phyloP scores from a whole-genome alignment of 257 asterid genomes.

The Avicennia marina region DNA sequence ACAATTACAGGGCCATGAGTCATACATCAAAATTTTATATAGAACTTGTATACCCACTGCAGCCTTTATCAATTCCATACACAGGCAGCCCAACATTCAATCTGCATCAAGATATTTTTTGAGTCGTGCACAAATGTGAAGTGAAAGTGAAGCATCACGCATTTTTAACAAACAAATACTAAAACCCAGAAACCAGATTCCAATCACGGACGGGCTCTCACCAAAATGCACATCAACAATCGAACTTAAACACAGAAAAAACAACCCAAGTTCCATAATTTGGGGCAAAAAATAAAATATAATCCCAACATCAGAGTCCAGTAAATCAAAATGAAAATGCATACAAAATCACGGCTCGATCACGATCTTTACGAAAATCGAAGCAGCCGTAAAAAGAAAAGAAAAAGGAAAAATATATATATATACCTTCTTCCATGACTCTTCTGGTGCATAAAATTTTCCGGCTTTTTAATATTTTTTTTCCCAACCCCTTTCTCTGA shows the following conservation, averaged over 20 bases:
- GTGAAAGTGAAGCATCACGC: background rate
- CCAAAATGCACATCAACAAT: slow-evolving; percentile 1
- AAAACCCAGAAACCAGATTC: slow-evolving; percentile 16
- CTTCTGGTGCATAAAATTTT: slow-evolving; percentile 1
- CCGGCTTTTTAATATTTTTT: background rate
- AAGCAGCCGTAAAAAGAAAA: background rate
- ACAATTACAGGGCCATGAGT: background rate
- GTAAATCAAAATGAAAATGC: slow-evolving; percentile 11
- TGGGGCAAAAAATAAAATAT: background rate
- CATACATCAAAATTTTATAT: background rate
- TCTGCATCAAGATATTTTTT: background rate
- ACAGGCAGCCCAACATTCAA: background rate
- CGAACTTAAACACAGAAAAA: slow-evolving; percentile 2
- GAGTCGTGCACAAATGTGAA: background rate
- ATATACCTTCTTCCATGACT: slow-evolving; percentile 36
- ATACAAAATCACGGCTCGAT: slow-evolving; percentile 3
- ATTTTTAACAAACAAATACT: background rate
- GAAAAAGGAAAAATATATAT: background rate
- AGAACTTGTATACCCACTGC: slow-evolving; percentile 1
- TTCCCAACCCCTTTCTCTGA: background rate
- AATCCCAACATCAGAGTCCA: background rate
- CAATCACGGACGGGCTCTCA: background rate
- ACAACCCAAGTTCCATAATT: slow-evolving; percentile 6
- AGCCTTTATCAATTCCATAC: background rate
- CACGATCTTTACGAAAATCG: slow-evolving; percentile 19